Conservation (phyloP, 176 grass and related monocot species). For the Luzula sylvatica region DNA sequence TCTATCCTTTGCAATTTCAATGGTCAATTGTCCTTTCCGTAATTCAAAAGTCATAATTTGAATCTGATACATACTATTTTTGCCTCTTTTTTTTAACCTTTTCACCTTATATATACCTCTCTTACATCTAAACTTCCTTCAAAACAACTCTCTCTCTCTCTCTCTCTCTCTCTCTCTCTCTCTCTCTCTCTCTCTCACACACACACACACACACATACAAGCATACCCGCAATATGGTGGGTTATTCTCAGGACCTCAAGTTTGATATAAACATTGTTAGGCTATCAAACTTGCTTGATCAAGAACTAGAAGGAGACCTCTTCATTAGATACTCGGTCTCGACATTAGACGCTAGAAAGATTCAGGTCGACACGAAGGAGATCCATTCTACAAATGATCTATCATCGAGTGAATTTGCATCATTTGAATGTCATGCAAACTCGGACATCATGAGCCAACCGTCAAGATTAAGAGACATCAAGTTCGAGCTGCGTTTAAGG, state of each 20-base stretch:
- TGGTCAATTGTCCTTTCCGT: no score
- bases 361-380: slow-evolving; percentile 8
- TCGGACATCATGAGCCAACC: background rate
- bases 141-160: no score
- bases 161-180: background rate
- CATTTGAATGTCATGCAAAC: slow-evolving; percentile 9
- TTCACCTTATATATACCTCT: no score
- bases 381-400: background rate
- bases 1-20: no score
- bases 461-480: background rate
- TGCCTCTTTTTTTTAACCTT: no score
- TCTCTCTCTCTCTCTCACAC: background rate
- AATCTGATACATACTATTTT: no score
- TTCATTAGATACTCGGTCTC: slow-evolving; percentile 13
- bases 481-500: slow-evolving; percentile 1
- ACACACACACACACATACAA: no score
- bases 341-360: background rate
- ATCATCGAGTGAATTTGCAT: slow-evolving; percentile 16
- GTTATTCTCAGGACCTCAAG: background rate
- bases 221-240: no score
- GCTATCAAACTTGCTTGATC: background rate
- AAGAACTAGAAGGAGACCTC: slow-evolving; percentile 2
- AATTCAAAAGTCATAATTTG: no score
- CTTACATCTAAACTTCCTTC: no score
- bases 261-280: slow-evolving; percentile 6